These are phyloP conservation scores for Amphirosellinia nigrospora DNA, from an alignment of 495 filamentous ascomycete genomes.

Conservation along the genomic window DNA sequence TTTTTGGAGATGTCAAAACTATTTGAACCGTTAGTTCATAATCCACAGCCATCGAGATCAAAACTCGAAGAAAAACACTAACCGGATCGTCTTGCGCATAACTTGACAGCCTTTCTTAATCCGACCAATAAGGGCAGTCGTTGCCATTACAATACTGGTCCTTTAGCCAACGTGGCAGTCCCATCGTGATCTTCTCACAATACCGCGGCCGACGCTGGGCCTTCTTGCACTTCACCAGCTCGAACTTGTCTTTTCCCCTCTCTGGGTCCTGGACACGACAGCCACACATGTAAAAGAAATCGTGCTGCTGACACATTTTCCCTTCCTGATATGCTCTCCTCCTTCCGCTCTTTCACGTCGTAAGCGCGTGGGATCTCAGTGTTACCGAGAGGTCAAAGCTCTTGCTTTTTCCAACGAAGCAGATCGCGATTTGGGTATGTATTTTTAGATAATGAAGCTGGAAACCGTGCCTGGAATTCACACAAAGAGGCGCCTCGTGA, in stretches of 20 bases:
- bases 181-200: constrained; percentile 23
- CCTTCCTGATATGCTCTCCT: background rate
- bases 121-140: constrained; percentile 6
- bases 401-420: background rate
- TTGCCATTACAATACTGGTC: constrained; percentile 17
- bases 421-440: background rate
- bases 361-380: background rate
- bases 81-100: background rate
- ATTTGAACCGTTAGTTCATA: background rate
- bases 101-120: background rate
- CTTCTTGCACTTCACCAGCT: constrained; percentile 14
- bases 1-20: background rate
- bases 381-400: background rate
- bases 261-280: constrained; percentile 15
- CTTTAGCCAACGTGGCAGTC: constrained; percentile 13
- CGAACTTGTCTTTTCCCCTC: constrained; percentile 1
- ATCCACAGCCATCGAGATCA: background rate
- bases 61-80: background rate
- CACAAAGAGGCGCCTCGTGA: background rate
- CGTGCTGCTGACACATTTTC: constrained; percentile 24
- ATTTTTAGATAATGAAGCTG: background rate
- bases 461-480: background rate
- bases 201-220: background rate
- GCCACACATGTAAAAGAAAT: constrained; percentile 24
- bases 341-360: background rate